These are phyloP conservation scores for Venturia pyrina DNA, from an alignment of 2,329 filamentous ascomycete species.

Conservation along the genomic window DNA sequence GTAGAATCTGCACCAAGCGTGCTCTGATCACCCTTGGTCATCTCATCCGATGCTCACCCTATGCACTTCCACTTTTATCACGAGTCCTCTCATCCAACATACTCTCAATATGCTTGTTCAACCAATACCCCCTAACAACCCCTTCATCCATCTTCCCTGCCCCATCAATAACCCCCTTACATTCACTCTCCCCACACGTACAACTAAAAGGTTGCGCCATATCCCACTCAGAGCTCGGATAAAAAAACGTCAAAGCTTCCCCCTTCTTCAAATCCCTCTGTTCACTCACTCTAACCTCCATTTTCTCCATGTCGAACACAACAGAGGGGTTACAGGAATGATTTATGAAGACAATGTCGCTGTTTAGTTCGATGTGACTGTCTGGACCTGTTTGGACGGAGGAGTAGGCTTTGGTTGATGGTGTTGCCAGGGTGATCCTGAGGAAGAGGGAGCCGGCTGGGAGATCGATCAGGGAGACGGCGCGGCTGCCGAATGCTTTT, in stretches of 20 bases:
- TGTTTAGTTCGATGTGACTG: conserved; percentile 47
- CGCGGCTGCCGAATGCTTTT: conserved; percentile 32
- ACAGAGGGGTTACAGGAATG: conserved; percentile 44
- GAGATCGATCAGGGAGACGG: conserved; percentile 39
- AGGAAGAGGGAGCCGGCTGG: conserved; percentile 41
- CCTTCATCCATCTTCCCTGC: conserved; percentile 48
- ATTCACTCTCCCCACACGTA: conserved; percentile 47
- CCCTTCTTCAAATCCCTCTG: conserved; percentile 24
- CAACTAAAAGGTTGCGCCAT: conserved; percentile 66
- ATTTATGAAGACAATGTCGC: conserved; percentile 47
- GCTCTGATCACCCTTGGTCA: neutral
- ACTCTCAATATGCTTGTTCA: conserved; percentile 51
- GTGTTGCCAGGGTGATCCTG: conserved; percentile 37
- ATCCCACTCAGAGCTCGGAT: conserved; percentile 63
- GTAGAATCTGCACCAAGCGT: too few species aligned
- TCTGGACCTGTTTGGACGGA: conserved; percentile 41
- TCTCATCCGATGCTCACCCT: neutral
- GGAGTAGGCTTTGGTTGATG: conserved; percentile 36
- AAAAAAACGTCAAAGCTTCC: conserved; percentile 52
- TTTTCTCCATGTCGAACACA: conserved; percentile 40
- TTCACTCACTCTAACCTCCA: conserved; percentile 46
- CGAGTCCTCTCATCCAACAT: conserved; percentile 34
- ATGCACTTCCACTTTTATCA: neutral
- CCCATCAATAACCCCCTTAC: conserved; percentile 52
- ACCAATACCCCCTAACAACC: conserved; percentile 49